phyloP scores from a whole-genome alignment of 2,329 filamentous ascomycete genomes.

The Verticillium tricorpus region DNA sequence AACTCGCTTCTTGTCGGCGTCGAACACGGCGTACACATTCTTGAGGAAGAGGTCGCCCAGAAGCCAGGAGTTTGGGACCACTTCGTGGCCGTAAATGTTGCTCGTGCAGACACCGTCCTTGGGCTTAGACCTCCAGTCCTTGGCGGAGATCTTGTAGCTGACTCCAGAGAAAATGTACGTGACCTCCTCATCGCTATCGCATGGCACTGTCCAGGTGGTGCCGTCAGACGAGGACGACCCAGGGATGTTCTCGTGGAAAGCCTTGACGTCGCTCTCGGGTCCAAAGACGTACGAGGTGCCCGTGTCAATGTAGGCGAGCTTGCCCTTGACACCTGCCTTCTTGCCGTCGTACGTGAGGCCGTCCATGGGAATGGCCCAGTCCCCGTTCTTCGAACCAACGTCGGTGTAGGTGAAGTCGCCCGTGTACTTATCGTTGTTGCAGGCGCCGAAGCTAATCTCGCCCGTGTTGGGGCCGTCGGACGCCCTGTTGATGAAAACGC shows the following conservation, averaged over 20 bases:
- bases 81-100: constrained; percentile 69
- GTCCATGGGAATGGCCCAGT: constrained; percentile 71
- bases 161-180: constrained; percentile 64
- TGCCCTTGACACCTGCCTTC: constrained; percentile 48
- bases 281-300: constrained; percentile 78
- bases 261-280: constrained; percentile 59
- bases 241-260: constrained; percentile 61
- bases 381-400: constrained; percentile 44
- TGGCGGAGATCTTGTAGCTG: constrained; percentile 60
- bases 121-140: constrained; percentile 63
- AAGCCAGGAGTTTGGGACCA: constrained; percentile 68
- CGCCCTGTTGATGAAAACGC: constrained; percentile 64
- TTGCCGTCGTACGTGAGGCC: constrained; percentile 60
- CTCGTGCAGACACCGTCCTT: constrained; percentile 54
- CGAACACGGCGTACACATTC: constrained; percentile 85
- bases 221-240: constrained; percentile 53
- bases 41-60: constrained; percentile 82
- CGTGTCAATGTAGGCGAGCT: constrained; percentile 72
- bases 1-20: constrained; percentile 63
- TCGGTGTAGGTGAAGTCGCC: constrained; percentile 65
- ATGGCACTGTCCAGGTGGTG: constrained; percentile 68
- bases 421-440: constrained; percentile 61
- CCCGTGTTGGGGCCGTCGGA: constrained; percentile 65
- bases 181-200: constrained; percentile 56
- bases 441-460: constrained; percentile 70